These are phyloP conservation scores for Aspergillus jensenii DNA, from an alignment of 2,329 filamentous ascomycete genomes.

Conservation along the genomic window DNA sequence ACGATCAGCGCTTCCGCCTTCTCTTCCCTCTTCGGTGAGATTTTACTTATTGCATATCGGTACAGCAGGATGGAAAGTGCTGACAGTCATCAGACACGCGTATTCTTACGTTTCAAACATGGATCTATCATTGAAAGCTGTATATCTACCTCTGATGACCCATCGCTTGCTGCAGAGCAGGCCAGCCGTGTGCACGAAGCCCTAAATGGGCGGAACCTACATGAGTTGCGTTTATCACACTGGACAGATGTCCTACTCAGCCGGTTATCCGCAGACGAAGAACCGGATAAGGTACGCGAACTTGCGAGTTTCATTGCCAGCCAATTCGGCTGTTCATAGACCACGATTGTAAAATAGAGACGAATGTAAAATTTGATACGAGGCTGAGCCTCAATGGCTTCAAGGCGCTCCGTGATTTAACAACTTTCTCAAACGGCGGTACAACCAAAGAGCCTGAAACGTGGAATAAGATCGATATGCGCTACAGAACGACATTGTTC, in stretches of 20 bases:
- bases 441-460: too few species aligned
- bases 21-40: conserved; percentile 50
- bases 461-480: too few species aligned
- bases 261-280: conserved; percentile 15
- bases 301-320: conserved; percentile 28
- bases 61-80: neutral
- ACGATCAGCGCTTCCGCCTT: conserved; percentile 51
- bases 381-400: too few species aligned
- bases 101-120: conserved; percentile 42
- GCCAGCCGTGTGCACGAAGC: conserved; percentile 30
- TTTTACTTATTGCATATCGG: neutral
- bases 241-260: conserved; percentile 29
- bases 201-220: conserved; percentile 45
- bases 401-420: neutral
- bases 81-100: conserved; percentile 34
- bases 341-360: neutral
- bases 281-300: conserved; percentile 18
- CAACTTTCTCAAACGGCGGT: neutral
- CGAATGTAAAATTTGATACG: too few species aligned
- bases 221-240: conserved; percentile 44
- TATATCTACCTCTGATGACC: conserved; percentile 39
- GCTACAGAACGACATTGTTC: too few species aligned
- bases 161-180: conserved; percentile 32
- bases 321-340: conserved; percentile 23
- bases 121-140: conserved; percentile 42